Evolutionary conservation across 2,329 filamentous ascomycete species (phyloP), one percentile per base, ranked within the genome.

Genomic region (Colletotrichum graminicola): DNA sequence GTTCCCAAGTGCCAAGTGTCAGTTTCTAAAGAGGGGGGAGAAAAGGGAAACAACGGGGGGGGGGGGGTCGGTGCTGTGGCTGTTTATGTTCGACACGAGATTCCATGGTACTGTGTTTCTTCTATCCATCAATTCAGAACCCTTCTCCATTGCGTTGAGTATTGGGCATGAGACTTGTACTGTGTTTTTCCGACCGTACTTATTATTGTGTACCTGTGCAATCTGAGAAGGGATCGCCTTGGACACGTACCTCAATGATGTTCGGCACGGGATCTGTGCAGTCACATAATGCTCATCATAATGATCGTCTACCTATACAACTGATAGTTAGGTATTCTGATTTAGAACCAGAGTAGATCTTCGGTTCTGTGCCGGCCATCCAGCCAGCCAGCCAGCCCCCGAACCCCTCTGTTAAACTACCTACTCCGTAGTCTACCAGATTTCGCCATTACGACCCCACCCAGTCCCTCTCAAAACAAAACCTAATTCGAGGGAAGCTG

Each of bases 401-500:
- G 57, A 51, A 62, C 45, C 64, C 67, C 63, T 67, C 56, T 57
- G 34, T 67, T 45, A 36, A n/a, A 36, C 32, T 34, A 32, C 52
- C 14, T 21, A 14, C 11, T 1, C 5, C 16, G 1, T 57, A n/a
- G 51, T 34, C 29, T n/a, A 18, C 29, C 51, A 67, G 21, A 57
- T 59, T 26, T 59, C 57, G 67, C 51, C 51, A 67, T 62, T 45
- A 26, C 16, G 41, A 51, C 67, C 23, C 68, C 68, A 68, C 68
- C 57, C 47, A 14, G 29, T 59, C 52, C 68, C 57, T 56, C 64
- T 43, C 29, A 60, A 29, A 56, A 56, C 62, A 41, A 64, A 71
- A 62, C 57, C 51, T 54, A 59, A 71, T 57, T 68, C 54, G 68
- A 59, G 39, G 26, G 39, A 63, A 71, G 68, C 65, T 66, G 59